Evolutionary conservation across 1,284 basidiomycete genomes (phyloP), one percentile per base, ranked within the genome.

Genomic region (Cutaneotrichosporon dermatis): DNA sequence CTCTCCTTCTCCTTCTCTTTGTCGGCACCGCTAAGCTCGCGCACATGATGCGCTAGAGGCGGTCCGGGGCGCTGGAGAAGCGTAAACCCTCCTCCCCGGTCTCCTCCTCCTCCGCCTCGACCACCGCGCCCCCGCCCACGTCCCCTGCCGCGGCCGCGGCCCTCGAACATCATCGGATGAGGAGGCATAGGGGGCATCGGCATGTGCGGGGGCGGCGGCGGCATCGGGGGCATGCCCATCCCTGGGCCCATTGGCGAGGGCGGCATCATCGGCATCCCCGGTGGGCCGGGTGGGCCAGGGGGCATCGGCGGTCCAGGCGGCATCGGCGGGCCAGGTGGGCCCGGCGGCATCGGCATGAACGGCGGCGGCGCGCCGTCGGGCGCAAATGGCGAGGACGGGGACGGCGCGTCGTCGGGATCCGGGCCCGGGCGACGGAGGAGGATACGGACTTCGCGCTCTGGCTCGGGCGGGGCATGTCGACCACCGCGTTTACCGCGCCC

Each of bases 51-150:
- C 4, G 61, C 62, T 10, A 68, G 64, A 9, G 69, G 67, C 7
- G 68, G 68, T 34, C 66, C 70, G 15, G 74, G 74, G 56, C 74
- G 62, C 63, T 74, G 71, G 15, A 75, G 69, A 5, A 74, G 65
- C 0, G 69, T 69, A 46, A 75, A 75, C 41, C 67, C 68, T 44
- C 68, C 69, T 6, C 66, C 65, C 48, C 48, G 43, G 37, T 58
- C 64, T 5, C 54, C 42, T 48, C 58, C 54, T n/a, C 64, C 63
- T 36, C 68, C 55, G 11, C 46, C 46, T 36, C 54, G 55, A 4
- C 62, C 49, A 3, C 56, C 56, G 7, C 55, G 57, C 4, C 62
- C 62, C 9, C 55, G 48, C 0, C 57, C 51, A 15, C 55, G 34
- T 10, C 54, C 49, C 25, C 25, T 25, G 25, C 25, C 25, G 25